Base-by-base conservation (phyloP, 495 filamentous ascomycete genomes). In the Penicillium chermesinum region DNA sequence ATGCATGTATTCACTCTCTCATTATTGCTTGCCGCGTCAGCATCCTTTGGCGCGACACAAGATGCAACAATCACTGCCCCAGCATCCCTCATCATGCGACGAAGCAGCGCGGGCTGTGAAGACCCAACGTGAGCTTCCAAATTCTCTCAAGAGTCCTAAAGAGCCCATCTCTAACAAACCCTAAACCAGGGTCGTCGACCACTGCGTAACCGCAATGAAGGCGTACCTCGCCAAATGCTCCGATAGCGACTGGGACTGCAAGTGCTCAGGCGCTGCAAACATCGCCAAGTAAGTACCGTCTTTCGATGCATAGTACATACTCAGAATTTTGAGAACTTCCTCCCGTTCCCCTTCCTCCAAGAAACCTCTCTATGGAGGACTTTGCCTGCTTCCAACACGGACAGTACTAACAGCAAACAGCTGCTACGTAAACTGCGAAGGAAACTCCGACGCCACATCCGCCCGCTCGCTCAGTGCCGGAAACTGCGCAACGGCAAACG, bases 211-310 rank as follows among this genome's bases (percentile, higher is more conserved):
- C 3, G 39, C 35, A 8, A 60, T 63, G 59, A 48, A 51, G 22
- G 22, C 18, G 1, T 34, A 34, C 3, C 50, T 63, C 15, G 18
- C 16, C 1, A 53, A 52, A 16, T 63, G 59, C 17, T 8, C 46
- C 4, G 3, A 30, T 0, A 19, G 35, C 27, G 44, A 63, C 20
- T 63, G 59, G 59, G 57, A 63, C 17, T 63, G 59, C 53, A 63
- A 63, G 27, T 63, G 59, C 18, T 50, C 53, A 1, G 57, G 48
- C 0, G 41, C 20, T 19, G 59, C 59, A 15, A 63, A 63, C 20
- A 53, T 63, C 18, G 53, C 57, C 35, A 57, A 60, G 59, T 63
- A 10, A 57, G 53, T 48, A 43, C 10, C 25, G n/a, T n/a, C n/a
- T n/a, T n/a, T n/a, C n/a, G n/a, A n/a, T n/a, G n/a, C n/a, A n/a